These are phyloP conservation scores for Lenzites betulinus DNA, from an alignment of 768 basidiomycete species.

Conservation along the genomic window DNA sequence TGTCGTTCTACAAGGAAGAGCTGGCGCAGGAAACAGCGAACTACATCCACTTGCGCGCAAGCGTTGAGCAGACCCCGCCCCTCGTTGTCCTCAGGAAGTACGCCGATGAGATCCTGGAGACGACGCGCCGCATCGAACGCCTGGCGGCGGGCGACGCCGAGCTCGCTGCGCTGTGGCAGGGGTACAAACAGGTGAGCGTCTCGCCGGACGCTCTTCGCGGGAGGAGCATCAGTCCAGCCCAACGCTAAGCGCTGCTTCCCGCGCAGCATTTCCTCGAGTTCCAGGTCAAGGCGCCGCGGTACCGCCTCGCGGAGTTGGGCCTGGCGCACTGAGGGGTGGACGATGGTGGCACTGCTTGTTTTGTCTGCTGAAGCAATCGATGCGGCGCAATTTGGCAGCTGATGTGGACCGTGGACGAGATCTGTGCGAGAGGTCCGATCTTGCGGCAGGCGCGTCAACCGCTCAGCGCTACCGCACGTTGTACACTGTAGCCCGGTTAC, in stretches of 20 bases:
- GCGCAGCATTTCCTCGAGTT: conserved; percentile 12
- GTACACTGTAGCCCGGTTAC: too few species aligned
- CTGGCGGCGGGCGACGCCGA: not conserved
- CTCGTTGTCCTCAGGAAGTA: conserved; percentile 7
- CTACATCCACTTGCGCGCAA: conserved; percentile 22
- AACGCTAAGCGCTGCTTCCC: not conserved
- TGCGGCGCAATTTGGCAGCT: too few species aligned
- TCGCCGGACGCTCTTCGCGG: not conserved
- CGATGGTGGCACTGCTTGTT: too few species aligned
- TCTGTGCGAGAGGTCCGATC: too few species aligned
- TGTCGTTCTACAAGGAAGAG: conserved; percentile 26
- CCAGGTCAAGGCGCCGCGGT: not conserved
- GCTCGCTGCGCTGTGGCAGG: conserved; percentile 2
- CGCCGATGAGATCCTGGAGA: conserved; percentile 17
- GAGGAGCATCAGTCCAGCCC: not conserved
- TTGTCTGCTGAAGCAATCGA: too few species aligned
- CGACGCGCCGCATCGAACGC: not conserved
- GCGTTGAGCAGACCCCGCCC: not conserved
- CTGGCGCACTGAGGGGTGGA: not conserved
- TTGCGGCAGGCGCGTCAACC: too few species aligned
- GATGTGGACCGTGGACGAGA: too few species aligned
- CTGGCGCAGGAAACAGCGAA: conserved; percentile 18
- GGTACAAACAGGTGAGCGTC: conserved; percentile 7
- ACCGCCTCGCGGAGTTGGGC: conserved; percentile 1
- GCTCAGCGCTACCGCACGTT: too few species aligned